Base-by-base conservation (phyloP, 805 yeast species). In the Candida boidinii region DNA sequence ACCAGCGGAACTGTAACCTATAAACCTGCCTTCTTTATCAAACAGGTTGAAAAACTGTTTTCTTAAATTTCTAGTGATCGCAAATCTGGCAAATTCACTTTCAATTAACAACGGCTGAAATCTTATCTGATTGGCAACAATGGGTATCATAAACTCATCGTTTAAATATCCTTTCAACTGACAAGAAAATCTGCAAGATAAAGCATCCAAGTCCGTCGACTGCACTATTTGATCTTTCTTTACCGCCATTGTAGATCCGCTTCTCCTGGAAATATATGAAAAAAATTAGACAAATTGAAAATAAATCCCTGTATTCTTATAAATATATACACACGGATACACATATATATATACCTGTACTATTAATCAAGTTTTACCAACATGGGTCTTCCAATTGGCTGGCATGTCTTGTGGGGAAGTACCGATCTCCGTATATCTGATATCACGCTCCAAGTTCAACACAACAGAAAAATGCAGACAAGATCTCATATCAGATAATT, bases 121-220 rank as follows among this genome's bases (percentile, higher is more conserved):
- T 17, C 47, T 46, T 19, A 56, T 47, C 31, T 69, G 53, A 3
- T 72, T 56, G 2, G 42, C 44, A 8, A 67, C 44, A 17, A 69
- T 41, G 2, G 43, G 41, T 9, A 49, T 45, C n/a, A 64, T 49
- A 36, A 48, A 51, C 6, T 43, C 48, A 41, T 64, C 79, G 22
- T 56, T 51, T 22, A 76, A 48, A 43, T 80, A 79, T 0, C 63
- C 57, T 35, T 62, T 66, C 5, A 55, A 28, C 22, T 67, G 61
- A n/a, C 79, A 73, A 22, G 75, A 71, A 29, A 60, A 42, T 17
- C 85, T 65, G 42, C 85, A 75, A 11, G 82, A 67, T n/a, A 80
- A 50, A 0, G 88, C 88, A 52, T 79, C 87, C 37, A 67, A 60
- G 42, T 81, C 90, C 0, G 90, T 81, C 1, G 49, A 40, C 20